These are phyloP conservation scores for Botryosphaeria agaves DNA, from an alignment of 2,329 filamentous ascomycete species.

Conservation along the genomic window DNA sequence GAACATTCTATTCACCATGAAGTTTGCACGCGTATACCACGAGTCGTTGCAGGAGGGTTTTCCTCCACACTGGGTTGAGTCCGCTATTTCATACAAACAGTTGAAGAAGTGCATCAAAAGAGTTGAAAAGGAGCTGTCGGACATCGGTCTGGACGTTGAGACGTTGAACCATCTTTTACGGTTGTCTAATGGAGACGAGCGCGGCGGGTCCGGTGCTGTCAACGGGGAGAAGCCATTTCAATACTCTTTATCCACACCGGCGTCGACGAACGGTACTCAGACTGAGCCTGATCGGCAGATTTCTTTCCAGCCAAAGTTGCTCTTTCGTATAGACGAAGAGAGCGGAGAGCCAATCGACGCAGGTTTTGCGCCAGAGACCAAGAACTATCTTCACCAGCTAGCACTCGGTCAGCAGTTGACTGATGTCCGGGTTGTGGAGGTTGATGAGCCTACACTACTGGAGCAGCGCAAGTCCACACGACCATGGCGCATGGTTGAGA, in stretches of 20 bases:
- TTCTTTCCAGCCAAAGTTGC: slow-evolving; percentile 47
- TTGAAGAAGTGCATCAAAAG: slow-evolving; percentile 82
- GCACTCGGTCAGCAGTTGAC: slow-evolving; percentile 29
- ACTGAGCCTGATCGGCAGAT: slow-evolving; percentile 3
- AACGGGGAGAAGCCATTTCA: slow-evolving; percentile 16
- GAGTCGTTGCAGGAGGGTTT: slow-evolving; percentile 52
- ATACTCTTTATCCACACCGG: slow-evolving; percentile 8
- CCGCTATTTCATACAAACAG: slow-evolving; percentile 67
- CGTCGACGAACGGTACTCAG: background rate
- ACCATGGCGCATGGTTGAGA: slow-evolving; percentile 36
- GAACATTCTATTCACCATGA: slow-evolving; percentile 50
- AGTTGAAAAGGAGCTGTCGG: slow-evolving; percentile 52
- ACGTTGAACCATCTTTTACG: slow-evolving; percentile 49
- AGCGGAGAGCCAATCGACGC: slow-evolving; percentile 54
- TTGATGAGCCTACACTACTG: too few relatives aligned
- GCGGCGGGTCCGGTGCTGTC: slow-evolving; percentile 14
- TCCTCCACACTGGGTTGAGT: slow-evolving; percentile 51
- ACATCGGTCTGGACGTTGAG: slow-evolving; percentile 53
- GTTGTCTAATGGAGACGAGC: slow-evolving; percentile 10
- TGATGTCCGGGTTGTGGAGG: slow-evolving; percentile 16
- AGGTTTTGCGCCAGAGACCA: slow-evolving; percentile 46
- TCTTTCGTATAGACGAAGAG: slow-evolving; percentile 48
- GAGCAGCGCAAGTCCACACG: background rate
- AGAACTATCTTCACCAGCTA: slow-evolving; percentile 43
- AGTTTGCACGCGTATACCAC: slow-evolving; percentile 69